Evolutionary conservation across 345 rosid genomes (phyloP), one percentile per base, ranked within the genome.

Genomic region (Noccaea caerulescens): DNA sequence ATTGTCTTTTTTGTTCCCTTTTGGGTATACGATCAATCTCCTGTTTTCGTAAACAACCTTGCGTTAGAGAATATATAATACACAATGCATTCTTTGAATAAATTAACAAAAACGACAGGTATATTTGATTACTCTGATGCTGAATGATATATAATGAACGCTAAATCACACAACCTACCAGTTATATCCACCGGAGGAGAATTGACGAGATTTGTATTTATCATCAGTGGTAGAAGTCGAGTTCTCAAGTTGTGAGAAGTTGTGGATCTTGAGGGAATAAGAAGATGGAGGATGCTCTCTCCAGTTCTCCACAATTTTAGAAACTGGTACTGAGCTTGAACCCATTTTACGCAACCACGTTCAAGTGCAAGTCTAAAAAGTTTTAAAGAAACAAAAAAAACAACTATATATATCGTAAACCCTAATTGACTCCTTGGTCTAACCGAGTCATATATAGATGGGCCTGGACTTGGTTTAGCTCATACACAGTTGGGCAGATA

Each of bases 171-270:
- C 11, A 2, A 61, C 8, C 20, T 55, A 55, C 63, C 55, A 68
- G 25, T 56, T 56, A 18, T 56, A 45, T 55, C 55, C 55, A 68
- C 63, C 45, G 3, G 72, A 56, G 1, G 63, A 56, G 56, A 68
- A 45, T 44, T 32, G 2, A 33, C 55, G 64, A 53, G 72, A 56
- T 6, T 68, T 36, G 36, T 68, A 68, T 34, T 45, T 68, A 8
- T n/a, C 10, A 64, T 45, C 54, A 45, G 54, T 13, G 42, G 0
- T 9, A 3, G 55, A 0, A 14, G 55, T 10, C 6, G 32, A 45
- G 1, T 45, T 45, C 67, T 63, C 54, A 10, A 45, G 55, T 14
- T 45, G 55, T 13, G 39, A 32, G 39, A 63, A 63, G 30, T 3
- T 62, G 0, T 62, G 14, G 23, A 62, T 36, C 54, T 62, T 62